phyloP scores from a whole-genome alignment of 2,329 filamentous ascomycete species.

The Tolypocladium inflatum region DNA sequence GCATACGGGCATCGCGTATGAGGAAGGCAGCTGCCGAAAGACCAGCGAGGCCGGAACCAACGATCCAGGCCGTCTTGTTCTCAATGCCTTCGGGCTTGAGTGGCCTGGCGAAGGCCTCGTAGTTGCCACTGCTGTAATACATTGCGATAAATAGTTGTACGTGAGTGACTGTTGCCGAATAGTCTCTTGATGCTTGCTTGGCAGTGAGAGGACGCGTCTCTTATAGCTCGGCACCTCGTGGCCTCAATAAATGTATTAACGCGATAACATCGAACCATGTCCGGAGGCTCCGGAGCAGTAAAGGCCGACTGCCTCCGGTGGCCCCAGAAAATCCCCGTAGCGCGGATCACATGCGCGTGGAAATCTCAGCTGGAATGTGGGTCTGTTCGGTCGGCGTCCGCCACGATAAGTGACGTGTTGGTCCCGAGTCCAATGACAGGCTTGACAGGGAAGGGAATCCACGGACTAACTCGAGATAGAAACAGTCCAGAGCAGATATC shows the following conservation, averaged over 20 bases:
- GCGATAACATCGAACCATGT: not conserved
- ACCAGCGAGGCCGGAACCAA: not conserved
- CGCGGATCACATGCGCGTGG: not conserved
- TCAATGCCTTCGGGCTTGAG: not conserved
- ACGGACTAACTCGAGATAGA: too few species aligned
- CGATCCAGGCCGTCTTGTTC: not conserved
- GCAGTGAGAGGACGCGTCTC: not conserved
- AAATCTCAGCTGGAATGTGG: not conserved
- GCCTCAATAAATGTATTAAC: not conserved
- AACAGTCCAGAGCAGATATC: not conserved
- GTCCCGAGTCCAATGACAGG: not conserved
- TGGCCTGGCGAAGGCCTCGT: not conserved
- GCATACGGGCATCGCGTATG: not conserved
- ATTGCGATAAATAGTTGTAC: not conserved
- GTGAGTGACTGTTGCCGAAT: not conserved
- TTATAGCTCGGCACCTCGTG: not conserved
- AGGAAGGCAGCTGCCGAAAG: not conserved
- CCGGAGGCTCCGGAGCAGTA: not conserved
- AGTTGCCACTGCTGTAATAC: not conserved
- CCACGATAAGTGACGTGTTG: not conserved
- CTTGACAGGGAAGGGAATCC: not conserved
- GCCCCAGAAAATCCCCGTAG: not conserved
- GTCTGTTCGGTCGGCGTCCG: not conserved
- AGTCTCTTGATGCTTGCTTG: not conserved
- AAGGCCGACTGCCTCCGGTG: not conserved